Percentiles rank a stretch among this genome's conserved stretches.
Conservation (phyloP, 2,329 filamentous ascomycete species). For the Dactylellina drechsleri region DNA sequence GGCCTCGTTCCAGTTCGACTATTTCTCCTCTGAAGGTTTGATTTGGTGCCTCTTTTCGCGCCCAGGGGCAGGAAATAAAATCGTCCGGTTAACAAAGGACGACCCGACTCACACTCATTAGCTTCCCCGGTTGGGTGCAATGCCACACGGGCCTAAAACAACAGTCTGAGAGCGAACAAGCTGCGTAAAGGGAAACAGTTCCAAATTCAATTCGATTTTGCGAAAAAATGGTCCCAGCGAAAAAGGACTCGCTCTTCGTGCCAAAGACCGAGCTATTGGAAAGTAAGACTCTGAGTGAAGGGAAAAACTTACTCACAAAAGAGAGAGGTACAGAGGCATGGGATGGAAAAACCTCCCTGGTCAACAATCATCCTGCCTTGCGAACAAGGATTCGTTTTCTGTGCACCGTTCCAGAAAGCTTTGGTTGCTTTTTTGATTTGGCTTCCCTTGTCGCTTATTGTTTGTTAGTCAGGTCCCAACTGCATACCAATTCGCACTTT, state of each 20-base stretch:
- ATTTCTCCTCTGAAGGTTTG: constrained; percentile 22
- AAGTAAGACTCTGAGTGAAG: too few species aligned
- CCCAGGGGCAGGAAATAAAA: constrained; percentile 47
- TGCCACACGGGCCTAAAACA: constrained; percentile 49
- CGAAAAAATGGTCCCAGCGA: constrained; percentile 12
- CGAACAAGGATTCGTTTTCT: constrained; percentile 41
- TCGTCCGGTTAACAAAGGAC: constrained; percentile 52
- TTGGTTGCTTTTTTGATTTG: constrained; percentile 27
- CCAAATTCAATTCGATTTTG: constrained; percentile 29
- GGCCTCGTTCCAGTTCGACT: constrained; percentile 39
- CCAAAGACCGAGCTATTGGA: too few species aligned
- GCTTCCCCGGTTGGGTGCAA: constrained; percentile 55
- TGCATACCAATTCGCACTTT: background rate
- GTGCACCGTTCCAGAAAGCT: constrained; percentile 48
- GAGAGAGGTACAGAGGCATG: too few species aligned
- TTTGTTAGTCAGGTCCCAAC: constrained; percentile 22
- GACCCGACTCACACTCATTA: constrained; percentile 35
- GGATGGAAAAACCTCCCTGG: constrained; percentile 30
- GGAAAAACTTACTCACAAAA: too few species aligned
- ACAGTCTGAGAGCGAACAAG: background rate
- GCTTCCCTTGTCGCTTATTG: constrained; percentile 9
- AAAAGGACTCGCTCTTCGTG: background rate
- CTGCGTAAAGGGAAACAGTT: constrained; percentile 15
- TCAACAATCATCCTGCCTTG: constrained; percentile 44
- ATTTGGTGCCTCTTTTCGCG: constrained; percentile 16